phyloP scores from a whole-genome alignment of 2,329 filamentous ascomycete genomes.

The Stemphylium vesicarium region DNA sequence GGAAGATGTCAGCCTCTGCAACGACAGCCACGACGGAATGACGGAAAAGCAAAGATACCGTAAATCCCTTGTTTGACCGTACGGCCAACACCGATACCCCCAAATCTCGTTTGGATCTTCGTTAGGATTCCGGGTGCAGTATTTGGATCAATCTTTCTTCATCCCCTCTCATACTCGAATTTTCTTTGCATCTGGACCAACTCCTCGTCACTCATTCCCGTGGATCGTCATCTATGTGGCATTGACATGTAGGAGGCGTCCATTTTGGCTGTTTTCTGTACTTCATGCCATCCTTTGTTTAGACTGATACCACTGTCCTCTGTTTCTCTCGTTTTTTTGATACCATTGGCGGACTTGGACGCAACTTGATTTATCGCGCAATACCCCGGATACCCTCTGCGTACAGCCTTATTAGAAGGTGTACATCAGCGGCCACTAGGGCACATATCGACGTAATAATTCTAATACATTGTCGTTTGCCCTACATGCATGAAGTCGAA shows the following conservation, averaged over 20 bases:
- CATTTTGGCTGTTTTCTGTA: constrained; percentile 40
- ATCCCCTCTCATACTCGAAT: constrained; percentile 39
- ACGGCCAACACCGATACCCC: constrained; percentile 45
- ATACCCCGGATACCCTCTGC: constrained; percentile 53
- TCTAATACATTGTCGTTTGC: constrained; percentile 42
- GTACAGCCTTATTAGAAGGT: constrained; percentile 49
- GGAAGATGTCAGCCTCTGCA: constrained; percentile 46
- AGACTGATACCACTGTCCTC: constrained; percentile 53
- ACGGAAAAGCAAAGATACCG: constrained; percentile 52
- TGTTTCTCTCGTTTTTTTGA: constrained; percentile 50
- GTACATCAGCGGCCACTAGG: constrained; percentile 51
- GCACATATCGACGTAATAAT: constrained; percentile 49
- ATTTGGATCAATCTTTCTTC: constrained; percentile 42
- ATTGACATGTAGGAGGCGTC: constrained; percentile 45
- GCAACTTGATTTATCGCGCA: constrained; percentile 44
- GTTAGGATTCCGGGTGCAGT: constrained; percentile 29
- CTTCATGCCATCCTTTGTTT: constrained; percentile 46
- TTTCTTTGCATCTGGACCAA: constrained; percentile 37
- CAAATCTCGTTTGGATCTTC: constrained; percentile 34
- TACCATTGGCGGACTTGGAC: constrained; percentile 38
- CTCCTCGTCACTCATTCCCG: constrained; percentile 35
- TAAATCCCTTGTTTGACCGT: constrained; percentile 49
- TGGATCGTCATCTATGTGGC: constrained; percentile 44
- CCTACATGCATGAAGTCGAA: neutral
- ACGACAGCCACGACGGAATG: constrained; percentile 52